Percentiles rank a stretch among this genome's conserved stretches.
Evolutionary conservation across 257 asterid genomes (phyloP).

Genomic region (Penstemon newberryi): DNA sequence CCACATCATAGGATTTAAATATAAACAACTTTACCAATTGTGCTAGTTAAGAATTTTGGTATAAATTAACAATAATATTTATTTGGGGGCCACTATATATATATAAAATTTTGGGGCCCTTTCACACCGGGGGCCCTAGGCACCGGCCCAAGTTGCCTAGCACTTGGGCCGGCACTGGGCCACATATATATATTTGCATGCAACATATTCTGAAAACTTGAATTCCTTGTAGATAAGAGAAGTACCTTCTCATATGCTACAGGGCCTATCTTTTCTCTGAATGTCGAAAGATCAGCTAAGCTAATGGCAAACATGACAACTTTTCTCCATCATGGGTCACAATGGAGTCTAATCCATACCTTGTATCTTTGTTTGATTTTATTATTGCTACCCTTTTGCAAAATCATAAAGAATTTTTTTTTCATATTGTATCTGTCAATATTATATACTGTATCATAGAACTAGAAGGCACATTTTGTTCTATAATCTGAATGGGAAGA

Average conservation of each 20-base stretch:
- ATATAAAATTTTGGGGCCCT: no score
- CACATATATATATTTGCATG: no score
- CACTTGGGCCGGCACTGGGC: no score
- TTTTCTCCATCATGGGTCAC: conserved; percentile 92
- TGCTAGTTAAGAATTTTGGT: no score
- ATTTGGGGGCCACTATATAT: no score
- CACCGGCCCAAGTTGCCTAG: no score
- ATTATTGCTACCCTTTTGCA: conserved; percentile 77
- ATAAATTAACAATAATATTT: no score
- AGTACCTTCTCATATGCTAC: conserved; percentile 73
- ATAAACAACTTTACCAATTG: no score
- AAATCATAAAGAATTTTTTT: conserved; percentile 20
- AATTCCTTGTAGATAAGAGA: not conserved
- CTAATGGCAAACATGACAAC: conserved; percentile 67
- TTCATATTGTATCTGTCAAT: not conserved
- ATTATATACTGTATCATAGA: no score
- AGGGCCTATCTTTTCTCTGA: conserved; percentile 59
- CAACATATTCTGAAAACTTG: no score
- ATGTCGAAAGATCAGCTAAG: conserved; percentile 63
- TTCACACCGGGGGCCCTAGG: no score
- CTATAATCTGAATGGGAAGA: not conserved
- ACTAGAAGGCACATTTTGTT: not conserved
- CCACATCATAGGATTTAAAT: no score
- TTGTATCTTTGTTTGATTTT: conserved; percentile 76
- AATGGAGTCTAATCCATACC: conserved; percentile 74